Percentiles rank a stretch among this genome's conserved stretches.
phyloP scores from a whole-genome alignment of 106 monocot species.

The Dendrobium catenatum region DNA sequence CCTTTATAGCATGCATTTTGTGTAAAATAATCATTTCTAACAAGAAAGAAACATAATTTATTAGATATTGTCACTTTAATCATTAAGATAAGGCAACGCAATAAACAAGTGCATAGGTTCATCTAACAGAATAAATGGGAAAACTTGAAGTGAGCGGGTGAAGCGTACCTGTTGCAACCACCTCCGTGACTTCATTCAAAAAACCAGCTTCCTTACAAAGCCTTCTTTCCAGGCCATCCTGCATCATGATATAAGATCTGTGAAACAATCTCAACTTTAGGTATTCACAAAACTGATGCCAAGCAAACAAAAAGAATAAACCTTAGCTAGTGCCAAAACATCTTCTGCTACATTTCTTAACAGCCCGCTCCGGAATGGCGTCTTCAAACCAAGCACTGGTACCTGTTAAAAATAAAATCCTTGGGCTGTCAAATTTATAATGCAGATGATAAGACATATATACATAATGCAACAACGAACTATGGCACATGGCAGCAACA shows the following conservation, averaged over 20 bases:
- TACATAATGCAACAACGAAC: background rate
- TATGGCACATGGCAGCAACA: background rate
- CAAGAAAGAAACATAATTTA: background rate
- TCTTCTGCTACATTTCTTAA: conserved; percentile 86
- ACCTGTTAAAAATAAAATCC: conserved; percentile 41
- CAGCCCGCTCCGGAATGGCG: conserved; percentile 83
- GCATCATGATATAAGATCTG: conserved; percentile 1
- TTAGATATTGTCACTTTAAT: background rate
- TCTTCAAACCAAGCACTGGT: conserved; percentile 82
- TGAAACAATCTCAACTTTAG: background rate
- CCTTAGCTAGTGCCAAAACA: conserved; percentile 74
- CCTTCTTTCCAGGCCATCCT: conserved; percentile 97
- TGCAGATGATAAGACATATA: background rate
- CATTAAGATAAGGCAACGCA: background rate
- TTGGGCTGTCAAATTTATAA: background rate
- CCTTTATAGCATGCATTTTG: background rate
- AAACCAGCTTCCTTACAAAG: conserved; percentile 93
- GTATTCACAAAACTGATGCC: conserved; percentile 5
- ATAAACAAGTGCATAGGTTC: background rate
- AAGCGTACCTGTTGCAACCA: conserved; percentile 64
- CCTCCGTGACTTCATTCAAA: conserved; percentile 71
- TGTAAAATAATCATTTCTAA: background rate
- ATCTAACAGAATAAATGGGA: background rate
- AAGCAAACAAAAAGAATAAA: conserved; percentile 11
- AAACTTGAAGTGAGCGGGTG: background rate